Base-by-base conservation (phyloP, 2,329 filamentous ascomycete genomes). In the Penicillium italicum region DNA sequence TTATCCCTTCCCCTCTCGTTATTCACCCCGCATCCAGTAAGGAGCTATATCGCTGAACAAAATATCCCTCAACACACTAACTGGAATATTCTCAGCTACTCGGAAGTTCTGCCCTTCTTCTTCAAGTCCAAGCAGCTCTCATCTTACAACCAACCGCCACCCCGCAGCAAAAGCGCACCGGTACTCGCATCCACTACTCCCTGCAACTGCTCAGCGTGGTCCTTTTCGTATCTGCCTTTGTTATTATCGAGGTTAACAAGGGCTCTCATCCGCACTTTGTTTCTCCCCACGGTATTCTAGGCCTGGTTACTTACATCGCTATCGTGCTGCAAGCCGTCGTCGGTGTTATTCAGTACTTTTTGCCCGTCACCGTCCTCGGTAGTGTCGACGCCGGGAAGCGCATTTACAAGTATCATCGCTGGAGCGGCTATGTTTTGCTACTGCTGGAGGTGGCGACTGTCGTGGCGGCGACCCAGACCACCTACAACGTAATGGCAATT, bases 381-480 rank as follows among this genome's bases (percentile, higher is more conserved):
- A 85, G 90, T 53, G 85, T 87, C 60, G 86, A 90, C 26, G 85
- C 85, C 3, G 93, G 91, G 20, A 95, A 92, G 80, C 80, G 80
- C 24, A 72, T 96, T 40, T 97, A 93, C 81, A 97, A 96, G 75
- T 96, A 92, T 67, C 94, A 97, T 72, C 85, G 93, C 30, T 76
- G 82, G 51, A 82, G 80, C 22, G 94, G 93, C 2, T 97, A 99
- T 70, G 62, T 85, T 8, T 77, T 92, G 56, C 75, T 93, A 51
- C 68, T 87, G 48, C 66, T 95, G 65, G 80, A 93, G 59, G 75
- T 96, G 59, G 85, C 83, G 10, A 94, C 92, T 0, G 82, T 96
- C 37, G 77, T 82, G 46, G 86, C 87, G 24, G 90, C 92, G 1
- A 90, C 86, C 3, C 80, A 86, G 75, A 97, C 93, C 1, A 80